These are phyloP conservation scores for Noccaea bulbosa DNA, from an alignment of 345 rosid species.

Conservation along the genomic window DNA sequence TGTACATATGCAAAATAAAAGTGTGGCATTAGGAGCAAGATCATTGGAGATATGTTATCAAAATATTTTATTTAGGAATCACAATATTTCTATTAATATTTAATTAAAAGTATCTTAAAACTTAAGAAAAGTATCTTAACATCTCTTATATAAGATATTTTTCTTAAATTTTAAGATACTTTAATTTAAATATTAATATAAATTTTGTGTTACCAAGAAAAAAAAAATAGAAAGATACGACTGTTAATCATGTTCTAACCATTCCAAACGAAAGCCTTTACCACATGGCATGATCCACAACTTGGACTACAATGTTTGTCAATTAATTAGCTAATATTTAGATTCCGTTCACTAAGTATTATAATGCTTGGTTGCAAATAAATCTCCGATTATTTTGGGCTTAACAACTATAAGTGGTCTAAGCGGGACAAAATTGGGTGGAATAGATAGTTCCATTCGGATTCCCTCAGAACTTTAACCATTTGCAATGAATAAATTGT, in stretches of 20 bases:
- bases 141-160: too few species aligned
- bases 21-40: too few species aligned
- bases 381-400: background rate
- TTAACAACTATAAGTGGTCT: background rate
- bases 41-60: too few species aligned
- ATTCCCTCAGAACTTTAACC: background rate
- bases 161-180: too few species aligned
- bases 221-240: too few species aligned
- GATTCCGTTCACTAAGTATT: conserved; percentile 26
- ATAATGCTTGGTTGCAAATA: conserved; percentile 6
- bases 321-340: background rate
- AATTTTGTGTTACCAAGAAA: too few species aligned
- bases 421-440: background rate
- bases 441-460: background rate
- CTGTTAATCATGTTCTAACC: too few species aligned
- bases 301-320: conserved; percentile 16
- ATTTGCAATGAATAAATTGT: background rate
- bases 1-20: background rate
- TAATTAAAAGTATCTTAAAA: too few species aligned
- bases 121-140: too few species aligned
- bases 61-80: too few species aligned
- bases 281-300: conserved; percentile 40
- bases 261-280: conserved; percentile 20
- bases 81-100: too few species aligned
- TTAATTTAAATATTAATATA: too few species aligned